Conservation (phyloP, 2,329 filamentous ascomycete species). For the Botrytis byssoidea region DNA sequence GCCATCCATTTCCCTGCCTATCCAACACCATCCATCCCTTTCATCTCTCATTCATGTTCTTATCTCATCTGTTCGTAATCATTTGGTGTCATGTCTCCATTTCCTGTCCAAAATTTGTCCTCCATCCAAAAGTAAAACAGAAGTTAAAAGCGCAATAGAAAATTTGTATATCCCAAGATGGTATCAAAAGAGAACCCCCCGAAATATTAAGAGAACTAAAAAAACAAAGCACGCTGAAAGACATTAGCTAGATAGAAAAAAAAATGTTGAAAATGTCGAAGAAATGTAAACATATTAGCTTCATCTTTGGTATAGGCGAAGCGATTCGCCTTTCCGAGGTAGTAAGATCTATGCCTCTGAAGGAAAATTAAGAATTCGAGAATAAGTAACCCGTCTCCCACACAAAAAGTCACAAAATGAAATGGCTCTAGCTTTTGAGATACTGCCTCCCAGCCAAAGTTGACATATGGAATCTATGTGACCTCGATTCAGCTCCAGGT, state of each 20-base stretch:
- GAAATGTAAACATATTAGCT: neutral
- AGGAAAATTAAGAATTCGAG: constrained; percentile 1
- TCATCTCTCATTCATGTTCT: constrained; percentile 8
- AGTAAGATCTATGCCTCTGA: constrained; percentile 48
- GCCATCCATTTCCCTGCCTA: constrained; percentile 11
- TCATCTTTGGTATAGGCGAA: constrained; percentile 29
- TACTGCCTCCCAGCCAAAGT: neutral
- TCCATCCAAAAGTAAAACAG: neutral
- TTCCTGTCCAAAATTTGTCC: neutral
- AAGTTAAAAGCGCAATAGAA: neutral
- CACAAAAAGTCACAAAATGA: constrained; percentile 22
- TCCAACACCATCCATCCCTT: neutral
- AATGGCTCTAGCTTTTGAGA: neutral
- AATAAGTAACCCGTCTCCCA: constrained; percentile 30
- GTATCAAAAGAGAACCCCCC: constrained; percentile 13
- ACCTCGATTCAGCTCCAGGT: constrained; percentile 45
- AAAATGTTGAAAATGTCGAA: neutral
- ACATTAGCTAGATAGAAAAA: neutral
- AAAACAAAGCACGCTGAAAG: neutral
- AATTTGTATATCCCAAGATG: constrained; percentile 16
- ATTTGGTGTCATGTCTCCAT: neutral
- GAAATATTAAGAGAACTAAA: neutral
- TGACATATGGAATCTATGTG: constrained; percentile 31
- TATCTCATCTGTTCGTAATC: constrained; percentile 16
- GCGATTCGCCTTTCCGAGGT: constrained; percentile 36